Evolutionary conservation across 2,329 filamentous ascomycete species (phyloP).

Genomic region (Apiospora arundinis): DNA sequence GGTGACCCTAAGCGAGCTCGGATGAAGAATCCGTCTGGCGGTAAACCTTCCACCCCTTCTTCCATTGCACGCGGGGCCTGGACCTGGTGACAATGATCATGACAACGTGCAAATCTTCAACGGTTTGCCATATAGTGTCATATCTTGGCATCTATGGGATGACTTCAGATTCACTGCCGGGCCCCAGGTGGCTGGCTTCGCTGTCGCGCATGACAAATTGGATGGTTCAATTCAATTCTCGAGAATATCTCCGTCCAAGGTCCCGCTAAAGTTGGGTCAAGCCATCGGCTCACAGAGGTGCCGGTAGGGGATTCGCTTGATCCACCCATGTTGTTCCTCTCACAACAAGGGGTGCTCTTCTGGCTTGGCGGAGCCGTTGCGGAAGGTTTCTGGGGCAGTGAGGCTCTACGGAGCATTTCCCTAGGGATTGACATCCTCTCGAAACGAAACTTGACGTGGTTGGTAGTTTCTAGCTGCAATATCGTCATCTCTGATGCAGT

Average conservation of each 20-base stretch:
- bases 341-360: background rate
- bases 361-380: background rate
- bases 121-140: background rate
- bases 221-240: background rate
- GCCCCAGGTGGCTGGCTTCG: background rate
- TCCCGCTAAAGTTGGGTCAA: constrained; percentile 12
- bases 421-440: constrained; percentile 9
- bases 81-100: background rate
- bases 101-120: background rate
- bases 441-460: constrained; percentile 12
- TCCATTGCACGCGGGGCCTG: background rate
- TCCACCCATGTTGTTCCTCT: background rate
- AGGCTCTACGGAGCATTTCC: background rate
- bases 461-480: background rate
- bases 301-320: constrained; percentile 18
- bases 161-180: background rate
- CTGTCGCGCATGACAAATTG: constrained; percentile 12
- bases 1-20: constrained; percentile 9
- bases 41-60: background rate
- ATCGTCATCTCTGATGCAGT: constrained; percentile 2
- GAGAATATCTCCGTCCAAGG: background rate
- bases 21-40: background rate
- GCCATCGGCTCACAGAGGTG: constrained; percentile 2
- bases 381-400: constrained; percentile 6
- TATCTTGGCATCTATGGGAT: background rate